Evolutionary conservation across 2,329 filamentous ascomycete species (phyloP).

Genomic region (Gnomoniopsis sp.): DNA sequence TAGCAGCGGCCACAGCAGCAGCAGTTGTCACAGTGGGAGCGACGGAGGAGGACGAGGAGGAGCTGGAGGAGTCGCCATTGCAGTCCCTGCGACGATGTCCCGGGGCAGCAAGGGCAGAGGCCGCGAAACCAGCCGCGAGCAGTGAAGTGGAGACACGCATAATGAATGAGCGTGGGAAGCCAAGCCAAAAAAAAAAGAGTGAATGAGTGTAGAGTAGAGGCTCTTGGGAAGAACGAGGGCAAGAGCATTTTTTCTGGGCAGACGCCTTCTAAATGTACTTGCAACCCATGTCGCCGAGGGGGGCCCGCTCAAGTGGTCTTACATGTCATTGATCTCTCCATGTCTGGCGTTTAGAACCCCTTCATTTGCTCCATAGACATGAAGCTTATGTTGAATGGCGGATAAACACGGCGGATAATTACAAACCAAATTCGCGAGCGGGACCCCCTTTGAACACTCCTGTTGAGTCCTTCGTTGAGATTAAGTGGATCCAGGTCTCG

Average conservation of each 20-base stretch:
- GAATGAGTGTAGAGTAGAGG: neutral
- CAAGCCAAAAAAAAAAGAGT: neutral
- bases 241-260: neutral
- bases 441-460: too few species aligned
- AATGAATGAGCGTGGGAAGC: constrained; percentile 5
- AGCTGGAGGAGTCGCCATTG: neutral
- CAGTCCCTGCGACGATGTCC: constrained; percentile 6
- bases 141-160: constrained; percentile 18
- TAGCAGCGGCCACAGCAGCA: neutral
- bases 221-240: neutral
- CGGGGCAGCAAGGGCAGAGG: constrained; percentile 16
- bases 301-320: neutral
- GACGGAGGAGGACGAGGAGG: neutral
- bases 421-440: too few species aligned
- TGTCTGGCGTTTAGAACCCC: neutral
- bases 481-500: too few species aligned
- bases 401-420: neutral
- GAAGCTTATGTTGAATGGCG: neutral
- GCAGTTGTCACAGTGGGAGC: neutral
- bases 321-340: neutral
- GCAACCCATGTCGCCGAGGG: neutral
- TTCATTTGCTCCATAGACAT: neutral
- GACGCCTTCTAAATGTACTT: neutral
- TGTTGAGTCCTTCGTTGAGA: too few species aligned
- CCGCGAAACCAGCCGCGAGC: constrained; percentile 20